phyloP scores from a whole-genome alignment of 352 stramenopile species.

The Globisporangium uncinulatum region DNA sequence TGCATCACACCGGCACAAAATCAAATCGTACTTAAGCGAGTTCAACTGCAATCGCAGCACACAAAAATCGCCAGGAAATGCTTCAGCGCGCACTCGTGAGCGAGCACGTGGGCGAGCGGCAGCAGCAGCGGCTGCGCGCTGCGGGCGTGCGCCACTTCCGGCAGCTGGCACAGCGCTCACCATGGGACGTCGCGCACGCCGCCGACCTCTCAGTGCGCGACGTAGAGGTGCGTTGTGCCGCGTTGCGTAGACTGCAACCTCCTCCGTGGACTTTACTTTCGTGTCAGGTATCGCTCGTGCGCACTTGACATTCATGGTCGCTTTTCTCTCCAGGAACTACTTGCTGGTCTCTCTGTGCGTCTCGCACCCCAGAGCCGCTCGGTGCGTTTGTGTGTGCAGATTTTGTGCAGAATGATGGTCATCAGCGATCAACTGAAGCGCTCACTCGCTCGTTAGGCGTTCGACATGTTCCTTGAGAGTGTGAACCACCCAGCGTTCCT shows the following conservation, averaged over 20 bases:
- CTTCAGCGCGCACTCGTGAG: slow-evolving; percentile 46
- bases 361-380: slow-evolving; percentile 36
- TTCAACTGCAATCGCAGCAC: neutral
- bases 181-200: slow-evolving; percentile 59
- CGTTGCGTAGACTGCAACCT: neutral
- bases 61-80: slow-evolving; percentile 22
- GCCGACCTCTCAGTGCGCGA: slow-evolving; percentile 60
- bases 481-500: slow-evolving; percentile 60
- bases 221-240: slow-evolving; percentile 35
- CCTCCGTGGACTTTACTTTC: neutral
- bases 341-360: slow-evolving; percentile 48
- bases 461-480: slow-evolving; percentile 75
- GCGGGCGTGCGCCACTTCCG: slow-evolving; percentile 49
- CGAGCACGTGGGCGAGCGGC: slow-evolving; percentile 47
- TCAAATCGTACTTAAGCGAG: neutral
- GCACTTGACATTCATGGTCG: neutral
- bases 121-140: slow-evolving; percentile 33
- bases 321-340: slow-evolving; percentile 28
- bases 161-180: slow-evolving; percentile 42
- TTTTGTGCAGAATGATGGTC: too few species aligned
- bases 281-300: too few species aligned
- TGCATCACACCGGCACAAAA: neutral
- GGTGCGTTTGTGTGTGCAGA: slow-evolving; percentile 12
- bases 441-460: slow-evolving; percentile 28
- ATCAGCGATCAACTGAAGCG: neutral